Evolutionary conservation across 2,329 filamentous ascomycete species (phyloP).

Genomic region (Dothideomycetes sp.): DNA sequence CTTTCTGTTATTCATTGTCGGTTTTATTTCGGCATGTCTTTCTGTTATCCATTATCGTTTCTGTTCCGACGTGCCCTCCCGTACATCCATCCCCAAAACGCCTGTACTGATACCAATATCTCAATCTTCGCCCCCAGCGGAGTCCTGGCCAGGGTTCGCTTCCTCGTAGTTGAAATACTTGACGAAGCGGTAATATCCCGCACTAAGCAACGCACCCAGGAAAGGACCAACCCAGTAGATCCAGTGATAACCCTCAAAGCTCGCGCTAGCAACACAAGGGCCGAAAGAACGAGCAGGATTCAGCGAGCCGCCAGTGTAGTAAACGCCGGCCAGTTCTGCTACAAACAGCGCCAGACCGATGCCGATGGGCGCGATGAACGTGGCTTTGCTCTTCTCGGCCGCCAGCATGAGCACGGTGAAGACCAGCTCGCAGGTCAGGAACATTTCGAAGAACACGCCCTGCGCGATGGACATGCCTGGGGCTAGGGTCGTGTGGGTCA

Average conservation of each 20-base stretch:
- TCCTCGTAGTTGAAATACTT: conserved; percentile 19
- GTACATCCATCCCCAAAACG: too few relatives aligned
- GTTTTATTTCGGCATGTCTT: too few relatives aligned
- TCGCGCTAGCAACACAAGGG: conserved; percentile 17
- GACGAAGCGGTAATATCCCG: conserved; percentile 17
- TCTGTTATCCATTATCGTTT: too few relatives aligned
- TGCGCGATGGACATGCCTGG: conserved; percentile 17
- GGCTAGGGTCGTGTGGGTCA: conserved; percentile 18
- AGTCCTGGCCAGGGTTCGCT: conserved; percentile 19
- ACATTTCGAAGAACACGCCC: conserved; percentile 24
- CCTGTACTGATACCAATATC: too few relatives aligned
- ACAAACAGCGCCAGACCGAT: conserved; percentile 16
- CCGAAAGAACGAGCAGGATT: conserved; percentile 24
- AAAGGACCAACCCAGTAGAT: conserved; percentile 18
- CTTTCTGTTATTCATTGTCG: too few relatives aligned
- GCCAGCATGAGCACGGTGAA: conserved; percentile 25
- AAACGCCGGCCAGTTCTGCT: conserved; percentile 17
- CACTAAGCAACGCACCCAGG: conserved; percentile 13
- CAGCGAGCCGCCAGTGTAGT: conserved; percentile 22
- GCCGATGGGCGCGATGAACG: conserved; percentile 17
- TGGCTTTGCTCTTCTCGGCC: conserved; percentile 22
- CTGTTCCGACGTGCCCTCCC: too few relatives aligned
- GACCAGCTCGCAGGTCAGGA: conserved; percentile 19
- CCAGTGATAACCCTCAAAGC: conserved; percentile 20
- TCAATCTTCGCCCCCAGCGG: conserved; percentile 9